Evolutionary conservation across 1,284 basidiomycete species (phyloP), one percentile per base, ranked within the genome.

Genomic region (Ceratobasidium sp.): DNA sequence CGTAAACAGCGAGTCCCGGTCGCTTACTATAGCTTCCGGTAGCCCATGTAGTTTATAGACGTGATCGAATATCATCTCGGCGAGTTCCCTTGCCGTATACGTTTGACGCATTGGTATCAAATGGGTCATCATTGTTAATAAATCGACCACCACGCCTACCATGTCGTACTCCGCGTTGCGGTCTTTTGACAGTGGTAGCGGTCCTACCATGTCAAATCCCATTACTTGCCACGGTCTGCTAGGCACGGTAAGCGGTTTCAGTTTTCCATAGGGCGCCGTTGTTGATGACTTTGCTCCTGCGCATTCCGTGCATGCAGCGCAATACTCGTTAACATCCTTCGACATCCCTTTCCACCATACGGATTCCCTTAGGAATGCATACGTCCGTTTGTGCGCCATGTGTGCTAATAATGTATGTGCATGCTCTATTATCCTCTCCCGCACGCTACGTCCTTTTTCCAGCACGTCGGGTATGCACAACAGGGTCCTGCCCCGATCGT

Each of bases 161-260:
- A 83, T 82, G 80, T 89, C 85, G 78, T 83, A 88, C 0, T 81
- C 79, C 0, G 85, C 82, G 71, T 86, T 78, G 3, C 83, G 26
- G 73, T 84, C 84, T 2, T 77, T 76, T 0, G 85, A 86, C 6
- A 81, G 71, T 0, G 85, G 87, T 0, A 89, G 78, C 0, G 86
- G 86, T 2, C 87, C 86, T 0, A 89, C 84, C 75, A 89, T 88
- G 69, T 89, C 87, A 10, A 89, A 84, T 0, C 85, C 84, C 1
- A 89, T 84, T 0, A 82, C 73, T 66, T 86, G 82, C 86, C 86
- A 88, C 12, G 86, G 86, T 4, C 78, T 42, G 0, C 42, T 61
- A 0, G 86, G 86, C 1, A 87, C 79, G 0, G 73, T 20, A 0
- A 87, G 78, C 0, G 84, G 82, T 28, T 85, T 83, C 3, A 87